Evolutionary conservation across 805 yeast species (phyloP), one percentile per base, ranked within the genome.

Genomic region (Starmera pachycereana): DNA sequence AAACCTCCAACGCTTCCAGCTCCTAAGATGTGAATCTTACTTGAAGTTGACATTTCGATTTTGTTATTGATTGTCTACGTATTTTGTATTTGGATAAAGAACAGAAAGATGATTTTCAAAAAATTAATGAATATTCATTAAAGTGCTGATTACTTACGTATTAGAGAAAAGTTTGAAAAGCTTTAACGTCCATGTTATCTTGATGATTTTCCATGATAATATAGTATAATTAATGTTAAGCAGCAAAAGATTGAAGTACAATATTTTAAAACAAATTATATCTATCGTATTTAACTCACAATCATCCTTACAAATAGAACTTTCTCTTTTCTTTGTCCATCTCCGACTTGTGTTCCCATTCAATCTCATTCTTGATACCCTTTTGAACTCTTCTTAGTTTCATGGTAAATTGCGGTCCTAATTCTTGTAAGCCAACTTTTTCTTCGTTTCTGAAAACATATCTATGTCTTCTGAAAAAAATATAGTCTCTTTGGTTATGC

Each of bases 271-370:
- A 22, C 27, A 22, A 22, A 22, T 22, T 22, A 22, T 22, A 22
- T 22, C 27, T 6, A 22, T 22, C 27, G 9, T 22, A 22, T 22
- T 11, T 18, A 30, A 28, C 32, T 32, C 12, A 13, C 14, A 34
- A 35, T 13, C 28, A 22, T 6, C 13, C 36, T 54, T 66, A 90
- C 50, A 90, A 65, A 56, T 87, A 81, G 58, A 90, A 90, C 74
- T 86, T 88, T 63, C 80, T 79, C 78, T 89, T 90, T 60, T 90
- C 97, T 54, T 82, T 81, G 61, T 92, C 97, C 97, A 92, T 89
- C 48, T 85, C 95, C 4, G 96, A 81, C 51, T 86, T 76, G 64
- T 88, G 95, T 62, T 92, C 97, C 97, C 97, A 90, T 54, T 87
- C 96, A 25, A 84, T 71, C 54, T 90, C 97, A 49, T 87, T 95